A percentile compares a stretch with the other conserved stretches of the same genome.
Conservation (phyloP, 352 stramenopile species). For the Thalassiosira delicatula region DNA sequence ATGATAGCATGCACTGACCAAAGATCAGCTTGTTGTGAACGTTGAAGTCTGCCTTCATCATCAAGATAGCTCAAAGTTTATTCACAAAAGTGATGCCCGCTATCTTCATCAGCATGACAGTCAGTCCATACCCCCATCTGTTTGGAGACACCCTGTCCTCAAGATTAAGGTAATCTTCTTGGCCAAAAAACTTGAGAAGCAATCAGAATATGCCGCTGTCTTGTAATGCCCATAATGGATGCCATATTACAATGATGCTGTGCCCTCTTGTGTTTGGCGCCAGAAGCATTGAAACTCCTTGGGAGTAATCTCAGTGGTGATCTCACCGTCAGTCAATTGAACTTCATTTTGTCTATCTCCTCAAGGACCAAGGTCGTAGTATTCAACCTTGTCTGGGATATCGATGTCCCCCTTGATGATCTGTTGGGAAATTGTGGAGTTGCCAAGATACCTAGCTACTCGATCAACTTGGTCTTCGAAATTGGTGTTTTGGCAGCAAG, state of each 20-base stretch:
- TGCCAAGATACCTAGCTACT: conserved; percentile 10
- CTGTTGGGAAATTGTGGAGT: conserved; percentile 7
- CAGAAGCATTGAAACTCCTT: conserved; percentile 17
- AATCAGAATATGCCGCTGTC: not conserved
- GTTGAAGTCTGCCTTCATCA: conserved; percentile 46
- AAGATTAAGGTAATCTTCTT: conserved; percentile 12
- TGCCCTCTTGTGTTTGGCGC: not conserved
- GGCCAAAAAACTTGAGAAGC: conserved; percentile 1
- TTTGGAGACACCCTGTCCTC: conserved; percentile 4
- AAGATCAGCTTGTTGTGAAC: conserved; percentile 34
- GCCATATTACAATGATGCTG: conserved; percentile 4
- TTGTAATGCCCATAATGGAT: conserved; percentile 33
- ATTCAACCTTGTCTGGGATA: not conserved
- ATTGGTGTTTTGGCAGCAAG: conserved; percentile 6
- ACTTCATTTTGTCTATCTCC: not conserved
- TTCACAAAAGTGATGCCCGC: conserved; percentile 17
- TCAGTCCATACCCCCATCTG: conserved; percentile 16
- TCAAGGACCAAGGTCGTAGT: not conserved
- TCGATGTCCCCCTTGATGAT: not conserved
- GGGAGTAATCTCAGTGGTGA: not conserved
- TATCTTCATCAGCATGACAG: conserved; percentile 40
- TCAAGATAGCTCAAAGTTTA: conserved; percentile 24
- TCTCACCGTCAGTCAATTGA: not conserved
- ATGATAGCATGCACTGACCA: conserved; percentile 26
- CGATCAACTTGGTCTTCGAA: conserved; percentile 8